A percentile compares a stretch with the other conserved stretches of the same genome.
These are phyloP conservation scores for Phytophthora litchii DNA, from an alignment of 352 stramenopile species.

Conservation along the genomic window DNA sequence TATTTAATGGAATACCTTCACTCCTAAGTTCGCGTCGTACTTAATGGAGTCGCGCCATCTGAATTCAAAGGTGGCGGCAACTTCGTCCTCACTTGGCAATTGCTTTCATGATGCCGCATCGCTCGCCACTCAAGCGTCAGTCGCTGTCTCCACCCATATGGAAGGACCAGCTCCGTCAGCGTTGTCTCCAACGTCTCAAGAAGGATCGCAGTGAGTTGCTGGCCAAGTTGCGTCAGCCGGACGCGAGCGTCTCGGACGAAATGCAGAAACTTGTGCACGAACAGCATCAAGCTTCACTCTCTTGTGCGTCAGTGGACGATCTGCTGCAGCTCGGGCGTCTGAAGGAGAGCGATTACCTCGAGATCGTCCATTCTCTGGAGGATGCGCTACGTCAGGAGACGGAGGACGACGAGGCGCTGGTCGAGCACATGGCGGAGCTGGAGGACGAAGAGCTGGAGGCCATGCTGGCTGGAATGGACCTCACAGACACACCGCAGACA, in stretches of 20 bases:
- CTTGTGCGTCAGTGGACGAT: conserved; percentile 61
- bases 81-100: not conserved
- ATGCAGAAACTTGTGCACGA: conserved; percentile 64
- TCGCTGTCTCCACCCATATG: conserved; percentile 72
- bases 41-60: not conserved
- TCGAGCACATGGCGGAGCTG: conserved; percentile 67
- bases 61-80: not conserved
- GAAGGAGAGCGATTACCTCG: conserved; percentile 72
- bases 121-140: conserved; percentile 32
- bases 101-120: conserved; percentile 8
- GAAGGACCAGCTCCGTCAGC: conserved; percentile 80
- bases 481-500: conserved; percentile 23
- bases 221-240: conserved; percentile 60
- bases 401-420: conserved; percentile 41
- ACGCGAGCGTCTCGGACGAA: conserved; percentile 64
- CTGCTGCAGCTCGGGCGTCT: conserved; percentile 62
- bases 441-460: conserved; percentile 74
- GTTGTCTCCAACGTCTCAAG: conserved; percentile 73
- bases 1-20: too few relatives aligned
- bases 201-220: conserved; percentile 66
- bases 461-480: conserved; percentile 68
- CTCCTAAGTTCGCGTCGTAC: too few relatives aligned
- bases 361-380: conserved; percentile 77
- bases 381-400: conserved; percentile 62
- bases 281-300: conserved; percentile 34